A percentile compares a stretch with the other conserved stretches of the same genome.
Conservation (phyloP, 164 flowering plant species). For the Aristolochia californica region DNA sequence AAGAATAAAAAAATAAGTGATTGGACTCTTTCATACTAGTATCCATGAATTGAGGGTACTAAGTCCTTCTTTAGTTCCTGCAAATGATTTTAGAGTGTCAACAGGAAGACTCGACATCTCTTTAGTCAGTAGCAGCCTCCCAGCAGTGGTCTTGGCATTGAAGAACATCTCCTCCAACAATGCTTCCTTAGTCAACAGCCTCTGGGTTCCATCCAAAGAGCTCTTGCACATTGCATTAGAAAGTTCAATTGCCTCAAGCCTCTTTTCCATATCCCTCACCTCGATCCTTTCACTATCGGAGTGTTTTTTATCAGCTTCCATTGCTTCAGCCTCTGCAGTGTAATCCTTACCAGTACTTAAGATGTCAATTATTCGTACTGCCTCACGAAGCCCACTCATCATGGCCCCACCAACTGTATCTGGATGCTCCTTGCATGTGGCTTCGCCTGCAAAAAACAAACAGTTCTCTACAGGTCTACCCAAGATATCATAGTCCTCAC, state of each 20-base stretch:
- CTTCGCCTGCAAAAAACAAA: conserved; percentile 98
- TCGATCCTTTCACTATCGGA: conserved; percentile 70
- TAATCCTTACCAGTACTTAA: conserved; percentile 67
- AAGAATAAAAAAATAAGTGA: not conserved
- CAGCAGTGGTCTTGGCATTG: conserved; percentile 72
- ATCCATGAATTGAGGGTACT: conserved; percentile 85
- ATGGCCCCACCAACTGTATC: conserved; percentile 99
- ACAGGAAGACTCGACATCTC: conserved; percentile 72
- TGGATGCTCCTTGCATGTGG: conserved; percentile 99
- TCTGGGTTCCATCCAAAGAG: conserved; percentile 44
- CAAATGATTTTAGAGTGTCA: conserved; percentile 66
- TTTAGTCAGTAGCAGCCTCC: conserved; percentile 78
- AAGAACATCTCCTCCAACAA: conserved; percentile 71
- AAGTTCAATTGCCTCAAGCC: conserved; percentile 76
- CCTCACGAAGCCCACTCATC: conserved; percentile 99
- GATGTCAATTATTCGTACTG: conserved; percentile 86
- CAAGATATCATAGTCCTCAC: conserved; percentile 92
- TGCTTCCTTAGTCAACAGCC: conserved; percentile 41
- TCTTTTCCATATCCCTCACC: conserved; percentile 67
- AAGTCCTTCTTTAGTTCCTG: conserved; percentile 88
- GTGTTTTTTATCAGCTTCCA: conserved; percentile 74
- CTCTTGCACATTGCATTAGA: conserved; percentile 49
- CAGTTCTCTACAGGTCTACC: conserved; percentile 88
- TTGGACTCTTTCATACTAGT: conserved; percentile 36
- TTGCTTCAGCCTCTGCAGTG: conserved; percentile 75